Base-by-base conservation (phyloP, 345 rosid species). In the Corymbia maculata region DNA sequence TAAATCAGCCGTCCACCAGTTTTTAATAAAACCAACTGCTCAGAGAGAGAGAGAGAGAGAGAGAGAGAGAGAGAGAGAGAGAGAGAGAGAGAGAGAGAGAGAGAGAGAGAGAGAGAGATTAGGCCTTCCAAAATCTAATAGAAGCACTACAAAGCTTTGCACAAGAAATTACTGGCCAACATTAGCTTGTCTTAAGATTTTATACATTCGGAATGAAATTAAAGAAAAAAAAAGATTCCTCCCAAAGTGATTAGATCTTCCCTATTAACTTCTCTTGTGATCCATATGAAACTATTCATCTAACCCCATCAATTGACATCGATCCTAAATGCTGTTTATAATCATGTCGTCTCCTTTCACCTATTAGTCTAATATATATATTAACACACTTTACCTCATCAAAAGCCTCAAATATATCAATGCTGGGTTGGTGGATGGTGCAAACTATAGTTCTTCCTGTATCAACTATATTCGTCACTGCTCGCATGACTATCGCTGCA, bases 351-450 rank as follows among this genome's bases (percentile, higher is more conserved):
- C 42, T 36, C 4, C 42, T 36, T 36, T 36, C 42, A 36, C 42
- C 42, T 36, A 36, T 36, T 36, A 36, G 42, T 12, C 13, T 45
- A 22, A 55, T 28, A 55, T 22, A 22, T 14, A 17, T 16, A 85
- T 51, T 52, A 51, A 51, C 44, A 57, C 6, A 1, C 1, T 55
- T 50, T 92, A 95, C 98, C 98, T 95, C 97, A 90, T 95, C 99
- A 91, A 96, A 96, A 42, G 99, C 91, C 90, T 96, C 99, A 52
- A 96, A 96, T 79, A 96, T 95, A 75, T 95, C 96, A 61, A 96
- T 95, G 86, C 98, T 96, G 8, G 99, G 99, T 85, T 96, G 99
- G 86, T 96, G 98, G 90, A 94, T 94, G 47, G 98, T 96, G 91
- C 98, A 96, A 16, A 96, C 95, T 14, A 95, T 92, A 50, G 99